phyloP scores from a whole-genome alignment of 140 eudicot genomes.

The Oenanthe javanica region DNA sequence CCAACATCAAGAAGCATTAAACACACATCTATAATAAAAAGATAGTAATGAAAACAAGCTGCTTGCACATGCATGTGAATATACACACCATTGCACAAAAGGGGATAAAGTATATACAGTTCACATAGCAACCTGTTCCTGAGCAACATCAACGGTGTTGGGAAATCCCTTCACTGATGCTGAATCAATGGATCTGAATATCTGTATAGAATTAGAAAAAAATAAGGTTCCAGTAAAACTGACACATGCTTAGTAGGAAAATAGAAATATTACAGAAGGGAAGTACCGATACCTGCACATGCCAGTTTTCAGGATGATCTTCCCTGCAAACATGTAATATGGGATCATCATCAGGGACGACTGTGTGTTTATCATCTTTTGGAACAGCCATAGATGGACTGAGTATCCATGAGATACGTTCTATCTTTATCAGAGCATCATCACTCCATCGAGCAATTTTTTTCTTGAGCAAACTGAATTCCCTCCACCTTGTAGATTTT shows the following conservation, averaged over 20 bases:
- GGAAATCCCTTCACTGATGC: slow-evolving; percentile 93
- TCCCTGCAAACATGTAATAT: slow-evolving; percentile 50
- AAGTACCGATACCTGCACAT: slow-evolving; percentile 64
- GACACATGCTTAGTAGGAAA: background rate
- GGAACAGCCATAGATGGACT: slow-evolving; percentile 50
- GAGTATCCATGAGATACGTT: slow-evolving; percentile 91
- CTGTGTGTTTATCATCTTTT: slow-evolving; percentile 32
- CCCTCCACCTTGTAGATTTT: slow-evolving; percentile 79
- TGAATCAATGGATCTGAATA: slow-evolving; percentile 94
- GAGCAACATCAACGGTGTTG: slow-evolving; percentile 44
- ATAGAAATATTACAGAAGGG: background rate
- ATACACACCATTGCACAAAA: slow-evolving; percentile 1
- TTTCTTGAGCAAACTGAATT: slow-evolving; percentile 60
- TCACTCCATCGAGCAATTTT: slow-evolving; percentile 81
- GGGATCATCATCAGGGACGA: slow-evolving; percentile 65
- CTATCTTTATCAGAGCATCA: slow-evolving; percentile 79
- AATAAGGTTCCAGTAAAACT: slow-evolving; percentile 9
- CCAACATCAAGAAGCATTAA: background rate
- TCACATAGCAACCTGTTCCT: slow-evolving; percentile 46
- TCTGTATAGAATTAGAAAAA: slow-evolving; percentile 31
- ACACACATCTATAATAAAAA: background rate
- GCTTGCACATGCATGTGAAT: background rate
- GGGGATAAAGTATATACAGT: background rate
- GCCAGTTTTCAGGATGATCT: slow-evolving; percentile 84
- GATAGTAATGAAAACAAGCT: background rate